Evolutionary conservation across 192 early-diverging fungal species (phyloP).

Genomic region (Backusella luteola): DNA sequence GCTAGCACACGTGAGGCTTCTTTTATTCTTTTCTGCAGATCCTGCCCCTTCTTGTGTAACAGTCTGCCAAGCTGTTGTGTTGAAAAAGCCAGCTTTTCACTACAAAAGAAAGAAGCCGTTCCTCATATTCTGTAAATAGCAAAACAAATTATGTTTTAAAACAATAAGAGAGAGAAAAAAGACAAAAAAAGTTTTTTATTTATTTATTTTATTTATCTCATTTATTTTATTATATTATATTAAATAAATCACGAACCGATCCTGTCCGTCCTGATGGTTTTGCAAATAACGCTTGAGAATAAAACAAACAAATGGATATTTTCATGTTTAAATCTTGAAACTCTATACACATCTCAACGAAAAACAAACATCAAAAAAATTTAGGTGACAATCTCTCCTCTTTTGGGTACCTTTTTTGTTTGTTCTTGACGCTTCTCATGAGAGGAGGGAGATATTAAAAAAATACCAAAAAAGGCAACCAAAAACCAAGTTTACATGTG

Average conservation of each 20-base stretch:
- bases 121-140: too few relatives aligned
- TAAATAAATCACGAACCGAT: not conserved
- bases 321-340: not conserved
- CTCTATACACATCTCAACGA: not conserved
- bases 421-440: not conserved
- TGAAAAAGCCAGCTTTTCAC: too few relatives aligned
- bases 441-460: not conserved
- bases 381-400: not conserved
- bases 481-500: not conserved
- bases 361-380: not conserved
- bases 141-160: too few relatives aligned
- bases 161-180: too few relatives aligned
- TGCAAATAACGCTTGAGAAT: not conserved
- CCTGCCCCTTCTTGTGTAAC: too few relatives aligned
- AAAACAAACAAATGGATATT: not conserved
- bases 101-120: too few relatives aligned
- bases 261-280: not conserved
- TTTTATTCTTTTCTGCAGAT: not conserved
- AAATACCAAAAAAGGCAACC: not conserved
- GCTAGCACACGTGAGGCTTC: not conserved
- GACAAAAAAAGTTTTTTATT: too few relatives aligned
- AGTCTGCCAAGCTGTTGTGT: too few relatives aligned
- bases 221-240: not conserved
- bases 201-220: too few relatives aligned
- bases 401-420: not conserved